A percentile compares a stretch with the other conserved stretches of the same genome.
Conservation (phyloP, 2,329 filamentous ascomycete species). For the Aspergillus brasiliensis region DNA sequence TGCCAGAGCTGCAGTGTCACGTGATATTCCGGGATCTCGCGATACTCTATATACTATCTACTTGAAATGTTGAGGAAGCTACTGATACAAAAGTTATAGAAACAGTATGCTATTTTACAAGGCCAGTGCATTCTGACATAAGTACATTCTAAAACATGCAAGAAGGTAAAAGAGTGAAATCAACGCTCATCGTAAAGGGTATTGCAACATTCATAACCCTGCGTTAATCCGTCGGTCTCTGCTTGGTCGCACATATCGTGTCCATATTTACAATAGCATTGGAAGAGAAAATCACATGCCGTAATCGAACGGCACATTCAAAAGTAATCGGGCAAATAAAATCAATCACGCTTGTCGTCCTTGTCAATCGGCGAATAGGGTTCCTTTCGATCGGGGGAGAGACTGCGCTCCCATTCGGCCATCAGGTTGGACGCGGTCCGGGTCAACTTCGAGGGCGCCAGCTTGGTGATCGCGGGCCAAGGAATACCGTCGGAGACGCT, state of each 20-base stretch:
- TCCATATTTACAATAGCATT: conserved; percentile 24
- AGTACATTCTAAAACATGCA: not conserved
- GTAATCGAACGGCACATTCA: conserved; percentile 1
- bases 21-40: conserved; percentile 16
- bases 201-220: conserved; percentile 35
- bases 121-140: not conserved
- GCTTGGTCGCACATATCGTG: conserved; percentile 17
- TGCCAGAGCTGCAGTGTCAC: conserved; percentile 24
- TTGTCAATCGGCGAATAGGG: conserved; percentile 26
- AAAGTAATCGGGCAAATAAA: not conserved
- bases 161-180: conserved; percentile 18
- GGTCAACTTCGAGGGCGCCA: conserved; percentile 76
- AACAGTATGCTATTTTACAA: not conserved
- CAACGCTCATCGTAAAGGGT: conserved; percentile 34
- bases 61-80: too few species aligned
- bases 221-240: conserved; percentile 30
- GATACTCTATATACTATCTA: too few species aligned
- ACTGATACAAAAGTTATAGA: not conserved
- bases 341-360: conserved; percentile 36
- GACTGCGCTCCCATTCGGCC: conserved; percentile 85
- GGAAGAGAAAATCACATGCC: not conserved
- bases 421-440: conserved; percentile 82
- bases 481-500: conserved; percentile 50
- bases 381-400: conserved; percentile 50
- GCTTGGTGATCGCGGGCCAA: conserved; percentile 71